Percentiles rank a stretch among this genome's conserved stretches.
Evolutionary conservation across 352 stramenopile genomes (phyloP).

Genomic region (Pythium periplocum): DNA sequence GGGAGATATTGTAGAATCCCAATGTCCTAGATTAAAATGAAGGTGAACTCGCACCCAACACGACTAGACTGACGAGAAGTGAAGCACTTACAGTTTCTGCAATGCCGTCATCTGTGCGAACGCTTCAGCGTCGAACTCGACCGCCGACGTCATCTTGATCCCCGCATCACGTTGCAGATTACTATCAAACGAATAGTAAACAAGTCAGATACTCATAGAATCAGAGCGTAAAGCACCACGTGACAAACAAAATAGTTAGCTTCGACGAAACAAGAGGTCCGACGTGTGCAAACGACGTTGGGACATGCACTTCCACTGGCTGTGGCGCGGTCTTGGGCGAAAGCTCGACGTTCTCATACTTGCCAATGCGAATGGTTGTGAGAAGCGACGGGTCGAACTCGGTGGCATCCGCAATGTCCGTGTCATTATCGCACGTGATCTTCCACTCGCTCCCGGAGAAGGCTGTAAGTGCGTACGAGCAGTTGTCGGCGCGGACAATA

Average conservation of each 20-base stretch:
- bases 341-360: not conserved
- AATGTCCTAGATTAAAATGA: not conserved
- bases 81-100: constrained; percentile 4
- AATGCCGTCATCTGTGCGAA: constrained; percentile 12
- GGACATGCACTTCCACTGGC: constrained; percentile 3
- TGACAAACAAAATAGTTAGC: constrained; percentile 5
- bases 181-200: not conserved
- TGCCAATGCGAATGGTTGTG: constrained; percentile 6
- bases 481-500: not conserved
- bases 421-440: constrained; percentile 4
- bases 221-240: not conserved
- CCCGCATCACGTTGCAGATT: not conserved
- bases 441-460: constrained; percentile 2
- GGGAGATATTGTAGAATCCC: constrained; percentile 5
- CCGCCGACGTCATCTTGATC: not conserved
- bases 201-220: not conserved
- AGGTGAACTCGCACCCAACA: not conserved
- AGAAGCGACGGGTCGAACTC: constrained; percentile 10
- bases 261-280: constrained; percentile 2
- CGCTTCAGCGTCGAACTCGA: constrained; percentile 7
- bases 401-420: not conserved
- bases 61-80: too few relatives aligned
- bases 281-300: constrained; percentile 3
- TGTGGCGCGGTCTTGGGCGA: not conserved
- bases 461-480: constrained; percentile 1